A percentile compares a stretch with the other conserved stretches of the same genome.
Evolutionary conservation across 1,139 yeast genomes (phyloP).

Genomic region (Hyphopichia buzzinii): DNA sequence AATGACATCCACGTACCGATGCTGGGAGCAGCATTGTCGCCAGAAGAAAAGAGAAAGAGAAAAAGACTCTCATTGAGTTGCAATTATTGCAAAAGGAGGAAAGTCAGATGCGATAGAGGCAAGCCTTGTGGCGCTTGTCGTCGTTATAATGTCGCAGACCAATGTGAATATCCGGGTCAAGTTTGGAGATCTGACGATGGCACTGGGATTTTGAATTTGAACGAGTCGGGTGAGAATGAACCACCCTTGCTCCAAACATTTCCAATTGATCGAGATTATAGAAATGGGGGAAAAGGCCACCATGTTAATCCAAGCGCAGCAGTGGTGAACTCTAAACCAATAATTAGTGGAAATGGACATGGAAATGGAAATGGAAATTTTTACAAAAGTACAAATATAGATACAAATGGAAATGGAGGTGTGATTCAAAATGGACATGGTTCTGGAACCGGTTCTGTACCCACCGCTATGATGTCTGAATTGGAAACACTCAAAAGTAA

Average conservation of each 20-base stretch:
- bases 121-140: slow-evolving; percentile 33
- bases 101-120: slow-evolving; percentile 35
- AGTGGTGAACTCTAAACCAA: too few species aligned
- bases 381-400: too few species aligned
- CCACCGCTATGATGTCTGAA: slow-evolving; percentile 9
- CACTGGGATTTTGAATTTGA: background rate
- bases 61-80: slow-evolving; percentile 35
- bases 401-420: too few species aligned
- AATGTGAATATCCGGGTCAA: slow-evolving; percentile 31
- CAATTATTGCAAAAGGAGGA: slow-evolving; percentile 38
- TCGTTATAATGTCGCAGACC: slow-evolving; percentile 19
- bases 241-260: background rate
- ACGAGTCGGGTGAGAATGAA: background rate
- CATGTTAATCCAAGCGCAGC: too few species aligned
- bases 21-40: too few species aligned
- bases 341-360: too few species aligned
- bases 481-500: slow-evolving; percentile 35
- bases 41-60: slow-evolving; percentile 20
- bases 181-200: slow-evolving; percentile 11
- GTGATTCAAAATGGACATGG: too few species aligned
- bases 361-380: too few species aligned
- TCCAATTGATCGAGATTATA: too few species aligned
- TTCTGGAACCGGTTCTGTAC: background rate
- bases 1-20: too few species aligned
- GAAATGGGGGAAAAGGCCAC: too few species aligned